phyloP scores from a whole-genome alignment of 345 rosid species.

The Melaleuca quinquenervia region DNA sequence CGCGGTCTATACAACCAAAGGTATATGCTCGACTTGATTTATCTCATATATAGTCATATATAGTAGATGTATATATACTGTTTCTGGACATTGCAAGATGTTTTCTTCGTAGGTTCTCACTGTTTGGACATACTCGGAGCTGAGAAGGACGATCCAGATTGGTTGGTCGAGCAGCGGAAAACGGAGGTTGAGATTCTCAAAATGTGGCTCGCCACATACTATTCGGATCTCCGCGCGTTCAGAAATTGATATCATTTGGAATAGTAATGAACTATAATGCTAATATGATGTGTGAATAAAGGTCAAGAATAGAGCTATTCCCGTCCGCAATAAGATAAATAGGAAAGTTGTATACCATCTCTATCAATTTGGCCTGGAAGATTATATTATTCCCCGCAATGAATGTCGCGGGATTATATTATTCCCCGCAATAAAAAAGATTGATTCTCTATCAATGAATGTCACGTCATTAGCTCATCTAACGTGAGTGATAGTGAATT shows the following conservation, averaged over 20 bases:
- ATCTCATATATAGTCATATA: no score
- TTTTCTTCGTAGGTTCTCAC: conserved; percentile 18
- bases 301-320: not conserved
- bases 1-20: conserved; percentile 21
- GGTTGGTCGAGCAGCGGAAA: conserved; percentile 20
- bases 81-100: not conserved
- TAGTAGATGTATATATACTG: not conserved
- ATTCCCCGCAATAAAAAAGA: not conserved
- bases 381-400: not conserved
- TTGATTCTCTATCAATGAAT: no score
- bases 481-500: not conserved
- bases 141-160: conserved; percentile 8
- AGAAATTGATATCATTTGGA: not conserved
- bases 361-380: not conserved
- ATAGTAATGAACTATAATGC: not conserved
- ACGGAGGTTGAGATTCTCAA: conserved; percentile 9
- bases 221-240: conserved; percentile 1
- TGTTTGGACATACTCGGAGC: conserved; percentile 17
- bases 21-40: not conserved
- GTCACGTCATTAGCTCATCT: not conserved
- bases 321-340: no score
- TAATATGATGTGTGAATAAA: not conserved
- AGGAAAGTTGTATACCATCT: not conserved
- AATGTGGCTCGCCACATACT: conserved; percentile 11
- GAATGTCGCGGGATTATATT: not conserved